Evolutionary conservation across 108 stramenopile genomes (phyloP).

Genomic region (Fistulifera pelliculosa): DNA sequence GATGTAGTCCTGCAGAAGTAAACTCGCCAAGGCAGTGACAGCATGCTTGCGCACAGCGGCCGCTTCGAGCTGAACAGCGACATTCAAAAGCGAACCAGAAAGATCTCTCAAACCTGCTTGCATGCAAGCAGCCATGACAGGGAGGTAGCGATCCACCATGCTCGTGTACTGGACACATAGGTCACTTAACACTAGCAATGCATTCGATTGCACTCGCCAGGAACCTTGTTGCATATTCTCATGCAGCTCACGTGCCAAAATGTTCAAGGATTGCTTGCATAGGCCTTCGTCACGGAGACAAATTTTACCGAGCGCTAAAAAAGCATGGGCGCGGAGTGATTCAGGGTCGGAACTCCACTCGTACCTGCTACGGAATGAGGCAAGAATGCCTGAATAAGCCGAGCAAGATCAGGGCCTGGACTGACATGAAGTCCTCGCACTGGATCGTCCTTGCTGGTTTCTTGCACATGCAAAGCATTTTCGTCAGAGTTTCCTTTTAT

Average conservation of each 20-base stretch:
- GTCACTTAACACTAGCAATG: constrained; percentile 86
- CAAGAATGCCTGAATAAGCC: constrained; percentile 50
- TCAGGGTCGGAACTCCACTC: constrained; percentile 18
- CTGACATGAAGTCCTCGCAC: constrained; percentile 27
- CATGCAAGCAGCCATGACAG: constrained; percentile 84
- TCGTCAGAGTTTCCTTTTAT: neutral
- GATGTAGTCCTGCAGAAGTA: constrained; percentile 92
- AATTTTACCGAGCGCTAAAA: constrained; percentile 80
- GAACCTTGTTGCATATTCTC: constrained; percentile 28
- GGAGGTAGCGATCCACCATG: constrained; percentile 85
- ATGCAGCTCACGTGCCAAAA: constrained; percentile 82
- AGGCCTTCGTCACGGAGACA: constrained; percentile 82
- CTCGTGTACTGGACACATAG: constrained; percentile 87
- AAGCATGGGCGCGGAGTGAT: constrained; percentile 68
- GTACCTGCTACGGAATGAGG: constrained; percentile 38
- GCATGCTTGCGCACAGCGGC: constrained; percentile 83
- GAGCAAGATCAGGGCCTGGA: constrained; percentile 38
- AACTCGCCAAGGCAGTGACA: constrained; percentile 69
- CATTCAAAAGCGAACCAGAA: constrained; percentile 1
- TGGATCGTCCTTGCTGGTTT: constrained; percentile 10
- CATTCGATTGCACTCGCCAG: constrained; percentile 78
- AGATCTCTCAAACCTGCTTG: constrained; percentile 49
- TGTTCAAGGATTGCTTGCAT: constrained; percentile 67
- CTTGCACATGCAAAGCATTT: neutral
- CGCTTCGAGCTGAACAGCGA: constrained; percentile 5